Conservation (phyloP, 1,139 yeast genomes). For the Saccharomyces hybrid region DNA sequence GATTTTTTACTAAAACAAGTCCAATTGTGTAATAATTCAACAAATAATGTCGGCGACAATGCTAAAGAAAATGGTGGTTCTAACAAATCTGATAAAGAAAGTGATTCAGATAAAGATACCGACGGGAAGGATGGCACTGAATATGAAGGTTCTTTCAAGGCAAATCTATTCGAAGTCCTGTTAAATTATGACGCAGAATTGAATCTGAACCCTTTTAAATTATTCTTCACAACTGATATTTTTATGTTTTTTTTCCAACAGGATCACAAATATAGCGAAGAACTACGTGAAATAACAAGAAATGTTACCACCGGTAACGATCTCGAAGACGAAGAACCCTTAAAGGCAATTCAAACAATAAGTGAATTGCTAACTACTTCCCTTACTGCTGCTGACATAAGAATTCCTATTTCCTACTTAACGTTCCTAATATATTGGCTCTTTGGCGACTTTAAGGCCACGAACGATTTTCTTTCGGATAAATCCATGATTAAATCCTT, state of each 20-base stretch:
- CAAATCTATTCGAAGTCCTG: constrained; percentile 58
- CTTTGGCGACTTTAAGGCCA: constrained; percentile 70
- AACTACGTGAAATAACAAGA: constrained; percentile 40
- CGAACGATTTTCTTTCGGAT: constrained; percentile 68
- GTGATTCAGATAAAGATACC: background rate
- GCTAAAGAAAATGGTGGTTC: constrained; percentile 1
- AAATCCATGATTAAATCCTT: constrained; percentile 58
- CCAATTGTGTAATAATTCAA: constrained; percentile 34
- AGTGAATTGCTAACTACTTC: constrained; percentile 68
- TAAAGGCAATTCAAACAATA: constrained; percentile 70
- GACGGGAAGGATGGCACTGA: background rate
- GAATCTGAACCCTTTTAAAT: constrained; percentile 73
- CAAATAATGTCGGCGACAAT: constrained; percentile 3
- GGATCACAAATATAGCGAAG: constrained; percentile 36
- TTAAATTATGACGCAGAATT: constrained; percentile 74
- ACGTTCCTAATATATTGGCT: constrained; percentile 73
- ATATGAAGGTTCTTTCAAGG: constrained; percentile 6
- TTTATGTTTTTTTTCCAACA: constrained; percentile 52
- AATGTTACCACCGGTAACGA: constrained; percentile 57
- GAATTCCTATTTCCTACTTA: constrained; percentile 72
- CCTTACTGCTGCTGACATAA: constrained; percentile 56
- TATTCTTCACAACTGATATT: constrained; percentile 77
- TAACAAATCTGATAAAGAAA: background rate
- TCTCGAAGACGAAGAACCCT: constrained; percentile 63
- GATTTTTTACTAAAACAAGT: constrained; percentile 63